Evolutionary conservation across 2,329 filamentous ascomycete species (phyloP).

Genomic region (Tympanopsis confertula): DNA sequence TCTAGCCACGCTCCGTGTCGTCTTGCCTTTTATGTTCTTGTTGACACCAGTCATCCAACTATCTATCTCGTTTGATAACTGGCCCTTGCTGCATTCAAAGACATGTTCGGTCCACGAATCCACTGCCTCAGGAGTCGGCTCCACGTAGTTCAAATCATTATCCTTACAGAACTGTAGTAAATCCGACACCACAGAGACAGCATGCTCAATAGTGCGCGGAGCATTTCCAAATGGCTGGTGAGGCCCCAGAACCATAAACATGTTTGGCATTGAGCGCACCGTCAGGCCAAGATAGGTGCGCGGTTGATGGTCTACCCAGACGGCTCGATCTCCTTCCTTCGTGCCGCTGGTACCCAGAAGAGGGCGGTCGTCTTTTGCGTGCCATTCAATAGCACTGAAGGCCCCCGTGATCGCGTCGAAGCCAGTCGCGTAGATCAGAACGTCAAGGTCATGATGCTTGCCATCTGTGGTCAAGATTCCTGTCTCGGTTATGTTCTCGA

Average conservation of each 20-base stretch:
- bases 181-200: slow-evolving; percentile 23
- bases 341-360: slow-evolving; percentile 5
- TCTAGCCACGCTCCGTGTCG: slow-evolving; percentile 29
- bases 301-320: slow-evolving; percentile 10
- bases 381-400: slow-evolving; percentile 10
- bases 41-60: slow-evolving; percentile 45
- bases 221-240: slow-evolving; percentile 31
- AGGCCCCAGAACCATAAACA: slow-evolving; percentile 27
- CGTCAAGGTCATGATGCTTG: slow-evolving; percentile 16
- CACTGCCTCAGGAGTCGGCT: slow-evolving; percentile 25
- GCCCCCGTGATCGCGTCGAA: slow-evolving; percentile 16
- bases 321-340: no score
- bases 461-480: slow-evolving; percentile 17
- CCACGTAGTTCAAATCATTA: slow-evolving; percentile 19
- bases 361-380: slow-evolving; percentile 11
- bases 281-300: slow-evolving; percentile 14
- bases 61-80: slow-evolving; percentile 33
- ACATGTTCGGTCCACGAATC: slow-evolving; percentile 35
- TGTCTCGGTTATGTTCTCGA: slow-evolving; percentile 17
- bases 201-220: slow-evolving; percentile 26
- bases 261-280: slow-evolving; percentile 14
- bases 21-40: slow-evolving; percentile 32
- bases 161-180: slow-evolving; percentile 18
- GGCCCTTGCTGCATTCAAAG: slow-evolving; percentile 26
- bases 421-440: slow-evolving; percentile 22